Percentiles rank a stretch among this genome's conserved stretches.
Evolutionary conservation across 768 basidiomycete species (phyloP).

Genomic region (Terana coerulea): DNA sequence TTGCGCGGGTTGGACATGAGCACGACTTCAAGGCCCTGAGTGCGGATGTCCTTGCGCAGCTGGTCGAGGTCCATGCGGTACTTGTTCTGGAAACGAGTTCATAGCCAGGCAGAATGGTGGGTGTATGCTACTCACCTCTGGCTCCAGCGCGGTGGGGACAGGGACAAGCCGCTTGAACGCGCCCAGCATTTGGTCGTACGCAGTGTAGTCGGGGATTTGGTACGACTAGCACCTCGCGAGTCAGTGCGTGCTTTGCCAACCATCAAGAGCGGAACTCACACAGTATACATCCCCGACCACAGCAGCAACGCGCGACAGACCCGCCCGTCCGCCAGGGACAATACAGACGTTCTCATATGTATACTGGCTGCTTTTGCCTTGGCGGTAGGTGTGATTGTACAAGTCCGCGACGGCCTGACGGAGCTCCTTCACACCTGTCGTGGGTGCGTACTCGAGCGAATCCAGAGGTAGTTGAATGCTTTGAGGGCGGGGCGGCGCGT

Average conservation of each 20-base stretch:
- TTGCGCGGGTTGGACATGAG: constrained; percentile 95
- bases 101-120: too few species aligned
- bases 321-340: constrained; percentile 90
- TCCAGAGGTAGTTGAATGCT: constrained; percentile 65
- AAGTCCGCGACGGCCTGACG: constrained; percentile 86
- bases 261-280: constrained; percentile 34
- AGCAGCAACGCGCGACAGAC: constrained; percentile 86
- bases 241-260: constrained; percentile 7
- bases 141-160: constrained; percentile 77
- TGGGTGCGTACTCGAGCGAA: constrained; percentile 87
- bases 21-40: constrained; percentile 80
- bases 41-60: constrained; percentile 78
- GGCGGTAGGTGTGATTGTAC: constrained; percentile 85
- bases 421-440: constrained; percentile 84
- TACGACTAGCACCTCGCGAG: constrained; percentile 59
- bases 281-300: constrained; percentile 89
- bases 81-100: too few species aligned
- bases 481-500: constrained; percentile 62
- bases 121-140: constrained; percentile 32
- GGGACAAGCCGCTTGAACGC: constrained; percentile 89
- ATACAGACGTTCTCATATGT: constrained; percentile 93
- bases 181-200: constrained; percentile 78
- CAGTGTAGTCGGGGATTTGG: constrained; percentile 90
- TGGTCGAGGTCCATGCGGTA: constrained; percentile 80
- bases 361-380: constrained; percentile 79